Conservation (phyloP, 2,329 filamentous ascomycete species). For the Epichloe brachyelytri region DNA sequence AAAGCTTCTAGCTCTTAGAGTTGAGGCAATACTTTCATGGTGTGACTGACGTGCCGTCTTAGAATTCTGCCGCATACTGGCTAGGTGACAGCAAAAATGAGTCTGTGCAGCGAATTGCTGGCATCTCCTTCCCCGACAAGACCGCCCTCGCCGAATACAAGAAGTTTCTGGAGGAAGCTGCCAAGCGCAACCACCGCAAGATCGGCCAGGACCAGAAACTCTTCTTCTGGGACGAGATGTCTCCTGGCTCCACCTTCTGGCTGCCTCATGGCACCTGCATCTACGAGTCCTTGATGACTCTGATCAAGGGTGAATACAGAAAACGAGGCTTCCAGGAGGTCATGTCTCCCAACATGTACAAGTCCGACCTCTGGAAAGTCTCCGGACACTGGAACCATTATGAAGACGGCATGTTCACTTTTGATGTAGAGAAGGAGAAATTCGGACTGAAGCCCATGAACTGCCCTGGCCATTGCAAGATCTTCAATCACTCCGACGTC, state of each 20-base stretch:
- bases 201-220: constrained; percentile 93
- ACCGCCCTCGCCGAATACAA: constrained; percentile 87
- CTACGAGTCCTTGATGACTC: constrained; percentile 75
- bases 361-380: constrained; percentile 82
- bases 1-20: neutral
- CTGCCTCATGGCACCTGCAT: constrained; percentile 86
- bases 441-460: constrained; percentile 91
- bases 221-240: constrained; percentile 91
- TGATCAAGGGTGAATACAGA: constrained; percentile 80
- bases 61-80: constrained; percentile 66
- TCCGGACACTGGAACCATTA: constrained; percentile 83
- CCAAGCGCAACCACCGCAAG: constrained; percentile 88
- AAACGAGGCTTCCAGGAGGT: constrained; percentile 91
- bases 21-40: neutral
- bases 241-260: constrained; percentile 89
- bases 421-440: constrained; percentile 63
- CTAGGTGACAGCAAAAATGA: constrained; percentile 88
- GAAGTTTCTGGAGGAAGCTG: constrained; percentile 93
- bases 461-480: constrained; percentile 85
- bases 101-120: constrained; percentile 90
- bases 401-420: constrained; percentile 78
- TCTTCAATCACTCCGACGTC: constrained; percentile 71
- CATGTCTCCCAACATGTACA: constrained; percentile 89
- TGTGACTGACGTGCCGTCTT: constrained; percentile 24
- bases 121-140: constrained; percentile 92